Percentiles rank a stretch among this genome's conserved stretches.
Evolutionary conservation across 75 land plant genomes (phyloP).

Genomic region (Cupressus sempervirens): DNA sequence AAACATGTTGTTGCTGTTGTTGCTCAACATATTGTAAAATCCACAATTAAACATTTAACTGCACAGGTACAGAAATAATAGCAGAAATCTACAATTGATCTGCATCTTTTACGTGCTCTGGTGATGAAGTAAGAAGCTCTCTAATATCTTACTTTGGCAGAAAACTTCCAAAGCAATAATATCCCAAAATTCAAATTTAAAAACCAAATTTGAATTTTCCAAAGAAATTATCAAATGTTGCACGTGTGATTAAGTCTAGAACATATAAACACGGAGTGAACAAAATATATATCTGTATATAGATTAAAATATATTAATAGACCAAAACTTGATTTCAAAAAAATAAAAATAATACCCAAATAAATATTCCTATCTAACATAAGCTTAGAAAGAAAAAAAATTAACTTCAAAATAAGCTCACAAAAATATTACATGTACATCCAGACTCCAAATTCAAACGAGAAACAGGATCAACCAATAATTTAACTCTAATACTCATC

Average conservation of each 20-base stretch:
- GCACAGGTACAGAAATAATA: too few species aligned
- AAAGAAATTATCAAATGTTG: neutral
- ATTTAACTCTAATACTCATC: too few species aligned
- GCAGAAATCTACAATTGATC: neutral
- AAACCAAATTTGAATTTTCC: neutral
- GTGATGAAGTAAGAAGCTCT: neutral
- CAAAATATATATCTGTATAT: too few species aligned
- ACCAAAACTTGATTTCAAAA: too few species aligned
- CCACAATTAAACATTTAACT: neutral
- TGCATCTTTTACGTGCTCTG: neutral
- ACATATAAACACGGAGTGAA: neutral
- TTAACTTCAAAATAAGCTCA: neutral
- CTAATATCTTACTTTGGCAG: neutral
- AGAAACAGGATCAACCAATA: too few species aligned
- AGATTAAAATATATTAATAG: neutral
- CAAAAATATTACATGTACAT: too few species aligned
- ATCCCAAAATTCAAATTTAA: neutral
- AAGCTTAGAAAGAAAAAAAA: neutral
- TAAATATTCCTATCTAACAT: neutral
- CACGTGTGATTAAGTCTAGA: neutral
- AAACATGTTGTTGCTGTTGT: neutral
- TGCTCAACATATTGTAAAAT: neutral
- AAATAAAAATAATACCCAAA: neutral
- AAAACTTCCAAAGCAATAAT: neutral
- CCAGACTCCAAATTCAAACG: too few species aligned